Evolutionary conservation across 2,329 filamentous ascomycete species (phyloP).

Genomic region (Ascochyta lentis): DNA sequence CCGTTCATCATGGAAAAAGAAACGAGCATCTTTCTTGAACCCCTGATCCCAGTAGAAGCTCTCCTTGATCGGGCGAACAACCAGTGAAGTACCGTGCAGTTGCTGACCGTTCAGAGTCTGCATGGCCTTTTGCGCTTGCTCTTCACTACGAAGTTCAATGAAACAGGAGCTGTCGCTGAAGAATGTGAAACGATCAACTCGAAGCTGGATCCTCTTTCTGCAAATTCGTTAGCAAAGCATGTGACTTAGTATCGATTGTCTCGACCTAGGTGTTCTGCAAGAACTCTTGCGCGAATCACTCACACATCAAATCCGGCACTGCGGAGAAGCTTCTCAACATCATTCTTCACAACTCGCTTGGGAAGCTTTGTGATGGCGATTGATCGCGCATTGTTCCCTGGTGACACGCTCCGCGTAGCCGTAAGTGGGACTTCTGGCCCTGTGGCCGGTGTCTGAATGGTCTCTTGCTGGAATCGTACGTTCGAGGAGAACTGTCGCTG

Average conservation of each 20-base stretch:
- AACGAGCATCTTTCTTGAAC: background rate
- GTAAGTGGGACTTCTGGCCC: constrained; percentile 11
- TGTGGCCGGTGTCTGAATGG: constrained; percentile 13
- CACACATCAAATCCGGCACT: constrained; percentile 29
- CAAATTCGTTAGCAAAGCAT: background rate
- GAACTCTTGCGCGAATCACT: constrained; percentile 4
- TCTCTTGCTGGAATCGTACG: constrained; percentile 7
- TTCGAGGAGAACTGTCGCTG: constrained; percentile 23
- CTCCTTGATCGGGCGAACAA: constrained; percentile 2
- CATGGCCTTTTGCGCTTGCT: constrained; percentile 25
- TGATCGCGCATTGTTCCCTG: constrained; percentile 11
- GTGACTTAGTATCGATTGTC: background rate
- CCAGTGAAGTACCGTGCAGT: background rate
- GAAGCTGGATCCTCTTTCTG: constrained; percentile 27
- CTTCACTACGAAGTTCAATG: constrained; percentile 23
- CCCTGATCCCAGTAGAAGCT: constrained; percentile 19
- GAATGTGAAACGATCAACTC: constrained; percentile 32
- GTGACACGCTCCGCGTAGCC: background rate
- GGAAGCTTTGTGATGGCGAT: constrained; percentile 22
- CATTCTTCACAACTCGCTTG: constrained; percentile 11
- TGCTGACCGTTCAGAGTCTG: constrained; percentile 10
- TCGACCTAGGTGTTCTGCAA: background rate
- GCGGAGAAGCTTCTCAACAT: constrained; percentile 23
- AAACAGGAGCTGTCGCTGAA: constrained; percentile 18
- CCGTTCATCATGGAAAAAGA: constrained; percentile 17